Conservation (phyloP, 1,139 yeast species). For the Zygotorulaspora mrakii region DNA sequence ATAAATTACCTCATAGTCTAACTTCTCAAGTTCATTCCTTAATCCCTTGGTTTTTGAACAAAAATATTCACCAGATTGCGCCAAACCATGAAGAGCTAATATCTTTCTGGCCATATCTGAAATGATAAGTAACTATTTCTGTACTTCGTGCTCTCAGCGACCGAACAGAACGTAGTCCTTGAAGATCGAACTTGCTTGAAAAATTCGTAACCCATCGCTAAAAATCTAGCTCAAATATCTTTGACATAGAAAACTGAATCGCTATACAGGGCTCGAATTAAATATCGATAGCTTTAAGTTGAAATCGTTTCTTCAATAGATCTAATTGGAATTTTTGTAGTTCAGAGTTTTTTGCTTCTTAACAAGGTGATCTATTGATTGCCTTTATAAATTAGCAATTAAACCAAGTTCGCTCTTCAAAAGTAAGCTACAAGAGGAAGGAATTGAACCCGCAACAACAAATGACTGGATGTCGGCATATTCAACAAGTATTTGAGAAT, state of each 20-base stretch:
- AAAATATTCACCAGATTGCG: constrained; percentile 69
- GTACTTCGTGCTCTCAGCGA: neutral
- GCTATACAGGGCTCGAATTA: no score
- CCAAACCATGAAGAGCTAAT: constrained; percentile 54
- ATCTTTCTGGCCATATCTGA: constrained; percentile 35
- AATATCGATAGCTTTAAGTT: no score
- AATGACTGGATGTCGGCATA: constrained; percentile 29
- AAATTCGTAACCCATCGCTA: neutral
- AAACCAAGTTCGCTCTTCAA: no score
- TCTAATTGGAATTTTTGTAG: no score
- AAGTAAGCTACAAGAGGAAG: constrained; percentile 1
- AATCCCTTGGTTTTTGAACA: constrained; percentile 73
- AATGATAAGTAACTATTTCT: neutral
- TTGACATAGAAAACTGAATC: no score
- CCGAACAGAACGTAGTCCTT: neutral
- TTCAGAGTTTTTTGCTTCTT: no score
- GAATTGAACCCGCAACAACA: neutral
- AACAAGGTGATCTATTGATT: no score
- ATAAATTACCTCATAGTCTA: constrained; percentile 63
- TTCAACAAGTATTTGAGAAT: constrained; percentile 29
- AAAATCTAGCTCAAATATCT: neutral
- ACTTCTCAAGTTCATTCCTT: constrained; percentile 57
- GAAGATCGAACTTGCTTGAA: neutral
- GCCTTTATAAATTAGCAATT: no score
- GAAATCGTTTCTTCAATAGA: no score